phyloP scores from a whole-genome alignment of 2,329 filamentous ascomycete species.

The Neurospora crassa region DNA sequence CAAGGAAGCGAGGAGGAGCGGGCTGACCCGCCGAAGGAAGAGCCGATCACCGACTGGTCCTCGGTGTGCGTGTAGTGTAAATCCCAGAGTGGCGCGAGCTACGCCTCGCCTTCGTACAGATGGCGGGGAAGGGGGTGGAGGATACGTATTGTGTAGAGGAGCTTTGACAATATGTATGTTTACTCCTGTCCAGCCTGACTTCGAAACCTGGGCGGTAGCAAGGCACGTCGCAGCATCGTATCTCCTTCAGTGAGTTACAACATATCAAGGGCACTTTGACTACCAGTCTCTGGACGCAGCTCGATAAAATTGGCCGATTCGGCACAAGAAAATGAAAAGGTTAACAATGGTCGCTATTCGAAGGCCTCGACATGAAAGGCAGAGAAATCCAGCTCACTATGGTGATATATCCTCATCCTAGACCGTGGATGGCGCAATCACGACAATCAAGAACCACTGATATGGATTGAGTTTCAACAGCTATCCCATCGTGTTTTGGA shows the following conservation, averaged over 20 bases:
- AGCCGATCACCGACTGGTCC: constrained; percentile 16
- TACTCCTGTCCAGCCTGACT: neutral
- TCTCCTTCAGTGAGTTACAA: neutral
- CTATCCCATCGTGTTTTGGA: neutral
- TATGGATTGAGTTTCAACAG: constrained; percentile 12
- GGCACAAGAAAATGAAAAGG: neutral
- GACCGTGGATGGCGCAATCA: neutral
- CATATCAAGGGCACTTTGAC: neutral
- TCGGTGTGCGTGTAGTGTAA: constrained; percentile 15
- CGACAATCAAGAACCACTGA: constrained; percentile 2
- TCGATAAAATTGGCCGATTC: neutral
- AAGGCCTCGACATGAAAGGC: neutral
- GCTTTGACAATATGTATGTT: neutral
- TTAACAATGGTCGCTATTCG: neutral
- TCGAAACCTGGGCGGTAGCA: neutral
- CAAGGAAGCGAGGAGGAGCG: constrained; percentile 1
- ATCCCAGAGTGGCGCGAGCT: constrained; percentile 8
- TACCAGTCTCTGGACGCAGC: neutral
- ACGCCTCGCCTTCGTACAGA: constrained; percentile 12
- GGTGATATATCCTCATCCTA: constrained; percentile 7
- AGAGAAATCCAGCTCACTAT: neutral
- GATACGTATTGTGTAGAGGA: neutral
- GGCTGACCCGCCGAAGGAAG: constrained; percentile 12
- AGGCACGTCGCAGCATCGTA: neutral
- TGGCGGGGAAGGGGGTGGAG: neutral